Base-by-base conservation (phyloP, 768 basidiomycete species). In the Clitopilus passeckerianus region DNA sequence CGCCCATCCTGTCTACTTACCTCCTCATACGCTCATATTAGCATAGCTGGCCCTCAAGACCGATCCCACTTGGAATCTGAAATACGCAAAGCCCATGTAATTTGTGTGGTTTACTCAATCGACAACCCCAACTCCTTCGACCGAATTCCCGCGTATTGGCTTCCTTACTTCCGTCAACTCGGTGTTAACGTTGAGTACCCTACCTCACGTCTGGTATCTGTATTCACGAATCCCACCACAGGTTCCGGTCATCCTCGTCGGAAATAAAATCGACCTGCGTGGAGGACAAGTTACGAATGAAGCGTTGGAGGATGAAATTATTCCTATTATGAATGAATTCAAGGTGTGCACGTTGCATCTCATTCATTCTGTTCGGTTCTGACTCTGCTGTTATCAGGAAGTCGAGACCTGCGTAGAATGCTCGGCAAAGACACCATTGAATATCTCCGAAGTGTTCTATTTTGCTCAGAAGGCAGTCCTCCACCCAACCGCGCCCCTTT, bases 311-410 rank as follows among this genome's bases (percentile, higher is more conserved):
- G 93, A 90, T 61, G 96, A 98, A 73, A 95, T 98, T 63, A 73
- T 91, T 58, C 96, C 96, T 30, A 94, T 99, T 58, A 99, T 98
- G 96, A 87, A 90, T 64, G 96, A 98, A 73, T 99, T 96, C 86
- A 99, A 99, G 85, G 95, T 88, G 68, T 58, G 74, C 66, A 22
- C 3, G 10, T 20, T 53, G 10, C 24, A 1, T 56, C 37, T 44
- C 34, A 22, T 56, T 63, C 33, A 58, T 56, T 52, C 37, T 57
- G 34, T 60, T 46, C 62, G 59, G 55, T 56, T 59, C 34, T 46
- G 59, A 20, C 63, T 59, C n/a, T 12, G 4, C 20, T 53, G 57
- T 59, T 5, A 60, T 41, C 64, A 98, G 96, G 95, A 98, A 83
- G 95, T 98, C 57, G 95, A 98, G 70, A 98, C 96, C 43, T 98